Conservation (phyloP, 2,329 filamentous ascomycete species). For the Beauveria asiatica region DNA sequence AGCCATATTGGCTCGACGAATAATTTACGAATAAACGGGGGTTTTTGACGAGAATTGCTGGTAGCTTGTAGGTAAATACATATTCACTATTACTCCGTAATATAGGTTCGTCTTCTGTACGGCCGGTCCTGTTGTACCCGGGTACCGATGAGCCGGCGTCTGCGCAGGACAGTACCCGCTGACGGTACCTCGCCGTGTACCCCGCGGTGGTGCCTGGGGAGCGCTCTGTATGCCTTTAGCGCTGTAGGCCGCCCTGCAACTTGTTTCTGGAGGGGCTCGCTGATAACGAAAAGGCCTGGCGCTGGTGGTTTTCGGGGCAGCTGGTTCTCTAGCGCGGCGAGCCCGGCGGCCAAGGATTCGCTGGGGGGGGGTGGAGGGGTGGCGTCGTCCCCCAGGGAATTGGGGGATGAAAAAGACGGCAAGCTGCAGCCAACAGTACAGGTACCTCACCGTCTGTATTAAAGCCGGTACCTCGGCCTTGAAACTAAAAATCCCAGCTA, state of each 20-base stretch:
- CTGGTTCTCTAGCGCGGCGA: conserved; percentile 8
- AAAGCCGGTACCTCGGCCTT: not conserved
- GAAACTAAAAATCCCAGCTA: no score
- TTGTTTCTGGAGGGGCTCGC: conserved; percentile 1
- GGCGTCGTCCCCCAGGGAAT: not conserved
- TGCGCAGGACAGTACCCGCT: not conserved
- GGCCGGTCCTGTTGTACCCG: not conserved
- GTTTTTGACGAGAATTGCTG: no score
- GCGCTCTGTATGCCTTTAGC: no score
- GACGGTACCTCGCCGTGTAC: conserved; percentile 8
- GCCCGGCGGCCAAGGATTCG: not conserved
- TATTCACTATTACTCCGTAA: no score
- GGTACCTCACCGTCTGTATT: not conserved
- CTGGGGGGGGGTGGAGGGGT: not conserved
- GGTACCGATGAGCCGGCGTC: conserved; percentile 9
- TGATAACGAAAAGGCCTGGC: conserved; percentile 7
- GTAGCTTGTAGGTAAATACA: no score
- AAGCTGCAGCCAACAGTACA: not conserved
- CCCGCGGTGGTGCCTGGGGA: not conserved
- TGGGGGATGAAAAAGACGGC: no score
- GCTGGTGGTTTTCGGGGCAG: conserved; percentile 1
- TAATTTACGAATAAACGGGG: no score
- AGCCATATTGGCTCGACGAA: no score
- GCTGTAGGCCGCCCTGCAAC: not conserved
- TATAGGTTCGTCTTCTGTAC: not conserved